Base-by-base conservation (phyloP, 441 rosid genomes). In the Gossypium laxum region DNA sequence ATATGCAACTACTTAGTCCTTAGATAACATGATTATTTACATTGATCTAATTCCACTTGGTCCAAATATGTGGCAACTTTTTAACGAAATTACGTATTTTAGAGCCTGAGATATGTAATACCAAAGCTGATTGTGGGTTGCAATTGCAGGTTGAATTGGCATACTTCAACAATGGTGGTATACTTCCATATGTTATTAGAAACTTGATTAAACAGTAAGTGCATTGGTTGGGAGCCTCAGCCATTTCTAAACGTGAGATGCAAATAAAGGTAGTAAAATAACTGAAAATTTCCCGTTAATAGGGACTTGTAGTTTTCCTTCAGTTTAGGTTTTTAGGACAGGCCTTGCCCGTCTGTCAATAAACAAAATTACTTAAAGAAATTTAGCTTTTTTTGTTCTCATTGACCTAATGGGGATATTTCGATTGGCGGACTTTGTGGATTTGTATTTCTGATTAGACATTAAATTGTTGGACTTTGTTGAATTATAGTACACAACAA, bases 111-210 rank as follows among this genome's bases (percentile, higher is more conserved):
- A 12, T 12, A 5, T 60, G 18, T 34, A 34, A 34, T 59, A 50
- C 22, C 18, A 26, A 24, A 32, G 51, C 52, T 58, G 10, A 57
- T 8, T 10, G 1, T 22, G 47, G 48, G 22, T 57, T 74, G n/a
- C 4, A 54, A 62, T 66, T 79, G 73, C 79, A 93, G 99, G 99
- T 94, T 81, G 99, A 94, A 62, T 81, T 94, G 92, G 96, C 76
- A 0, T 92, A 94, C 78, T 92, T 88, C 84, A 77, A 86, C 72
- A 81, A 89, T 32, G 99, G 98, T 67, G 99, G 98, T 14, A 94
- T 94, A 15, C 96, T 92, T 76, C 97, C 94, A 2, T 91, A 87
- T 28, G 98, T 85, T 18, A 89, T 95, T 69, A 82, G 98, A 72
- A 92, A 86, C 84, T 86, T 85, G 80, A 86, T 65, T 77, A 85